Evolutionary conservation across 768 basidiomycete species (phyloP), one percentile per base, ranked within the genome.

Genomic region (Leccinum broughii): DNA sequence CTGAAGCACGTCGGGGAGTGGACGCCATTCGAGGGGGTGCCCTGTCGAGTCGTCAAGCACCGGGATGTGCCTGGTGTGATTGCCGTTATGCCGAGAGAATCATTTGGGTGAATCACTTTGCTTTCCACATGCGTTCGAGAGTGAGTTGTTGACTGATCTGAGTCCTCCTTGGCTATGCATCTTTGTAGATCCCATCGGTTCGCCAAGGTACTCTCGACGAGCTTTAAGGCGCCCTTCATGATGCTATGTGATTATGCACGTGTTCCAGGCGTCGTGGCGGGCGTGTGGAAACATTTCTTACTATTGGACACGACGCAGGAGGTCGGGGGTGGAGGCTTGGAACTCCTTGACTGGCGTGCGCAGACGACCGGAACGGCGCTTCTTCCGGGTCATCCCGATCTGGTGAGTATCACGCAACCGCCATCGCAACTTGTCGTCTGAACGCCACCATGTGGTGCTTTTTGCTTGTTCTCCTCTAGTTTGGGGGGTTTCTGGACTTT

Each of bases 271-370:
- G n/a, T 60, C n/a, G 34, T 72, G 32, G 66, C 14, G 1, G 71
- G 71, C 4, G 41, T 72, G 6, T 72, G 66, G 58, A 20, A 54
- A 10, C 66, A 72, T 41, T 11, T 72, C 8, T 53, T 72, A 32
- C 10, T 72, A 35, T 28, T 72, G 15, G 72, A 72, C n/a, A 67
- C 66, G 26, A 68, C 64, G 2, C 41, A 26, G 24, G 64, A 66
- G 41, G 53, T 14, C 1, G 68, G 39, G 3, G 62, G 44, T 1
- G 68, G 66, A 9, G 69, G 70, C 11, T 32, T 72, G n/a, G 71
- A 74, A 39, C 63, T 72, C 15, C 60, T 72, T 10, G 62, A 72
- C 51, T 72, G 71, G 72, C 66, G 46, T n/a, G 66, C 64, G 3
- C 62, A 54, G 22, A 69, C 66, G 22, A 61, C 64, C 0, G 71